Conservation (phyloP, 495 filamentous ascomycete species). For the Astrothelium macrocarpum region DNA sequence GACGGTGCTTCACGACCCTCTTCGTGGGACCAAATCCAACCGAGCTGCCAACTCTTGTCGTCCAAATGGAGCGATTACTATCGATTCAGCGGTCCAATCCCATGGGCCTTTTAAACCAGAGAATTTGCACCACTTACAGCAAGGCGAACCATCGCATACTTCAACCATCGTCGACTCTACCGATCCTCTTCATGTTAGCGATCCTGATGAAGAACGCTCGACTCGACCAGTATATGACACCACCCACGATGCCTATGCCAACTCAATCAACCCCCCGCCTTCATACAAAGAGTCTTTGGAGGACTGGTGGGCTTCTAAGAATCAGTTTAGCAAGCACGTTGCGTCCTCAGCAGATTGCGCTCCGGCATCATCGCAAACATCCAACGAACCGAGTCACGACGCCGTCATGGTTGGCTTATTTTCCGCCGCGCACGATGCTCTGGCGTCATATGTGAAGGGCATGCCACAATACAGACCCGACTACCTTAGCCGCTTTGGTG, state of each 20-base stretch:
- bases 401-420: constrained; percentile 14
- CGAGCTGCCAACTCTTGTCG: neutral
- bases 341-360: too few species aligned
- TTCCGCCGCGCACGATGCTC: constrained; percentile 19
- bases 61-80: neutral
- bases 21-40: neutral
- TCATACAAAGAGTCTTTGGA: constrained; percentile 16
- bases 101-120: neutral
- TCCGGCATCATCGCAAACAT: too few species aligned
- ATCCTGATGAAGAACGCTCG: neutral
- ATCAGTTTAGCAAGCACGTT: neutral
- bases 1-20: constrained; percentile 9
- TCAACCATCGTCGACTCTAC: neutral
- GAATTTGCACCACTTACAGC: neutral
- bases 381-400: neutral
- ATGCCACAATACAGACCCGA: constrained; percentile 18
- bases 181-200: constrained; percentile 4
- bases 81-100: neutral
- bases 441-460: constrained; percentile 21
- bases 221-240: neutral
- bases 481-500: constrained; percentile 17
- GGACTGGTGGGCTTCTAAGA: constrained; percentile 22
- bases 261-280: neutral
- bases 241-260: neutral
- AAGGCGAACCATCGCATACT: neutral